Evolutionary conservation across 1,284 basidiomycete genomes (phyloP).

Genomic region (Rhodotorula sp.): DNA sequence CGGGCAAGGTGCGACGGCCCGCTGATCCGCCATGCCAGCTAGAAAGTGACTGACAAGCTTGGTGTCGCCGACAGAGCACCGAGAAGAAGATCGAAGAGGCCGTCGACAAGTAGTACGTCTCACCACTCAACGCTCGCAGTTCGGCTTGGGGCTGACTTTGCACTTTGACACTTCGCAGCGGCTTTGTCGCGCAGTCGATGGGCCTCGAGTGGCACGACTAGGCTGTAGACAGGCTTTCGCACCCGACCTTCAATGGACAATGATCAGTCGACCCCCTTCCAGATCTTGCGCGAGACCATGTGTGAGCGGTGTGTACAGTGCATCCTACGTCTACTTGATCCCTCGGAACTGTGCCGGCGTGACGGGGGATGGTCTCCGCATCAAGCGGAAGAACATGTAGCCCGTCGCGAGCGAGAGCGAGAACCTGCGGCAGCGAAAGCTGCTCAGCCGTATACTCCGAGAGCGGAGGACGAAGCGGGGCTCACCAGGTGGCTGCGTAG

Average conservation of each 20-base stretch:
- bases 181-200: constrained; percentile 58
- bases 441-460: not conserved
- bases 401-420: constrained; percentile 5
- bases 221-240: not conserved
- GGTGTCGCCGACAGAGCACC: constrained; percentile 59
- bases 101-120: constrained; percentile 63
- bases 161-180: constrained; percentile 10
- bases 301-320: too few relatives aligned
- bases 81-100: constrained; percentile 72
- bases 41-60: too few relatives aligned
- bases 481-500: constrained; percentile 90
- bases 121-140: too few relatives aligned
- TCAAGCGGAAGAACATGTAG: constrained; percentile 15
- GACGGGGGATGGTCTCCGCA: constrained; percentile 1
- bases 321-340: not conserved
- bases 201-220: constrained; percentile 55
- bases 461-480: not conserved
- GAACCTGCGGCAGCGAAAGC: not conserved
- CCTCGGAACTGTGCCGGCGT: not conserved
- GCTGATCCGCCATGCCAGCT: not conserved
- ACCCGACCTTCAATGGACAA: too few relatives aligned
- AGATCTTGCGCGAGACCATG: too few relatives aligned
- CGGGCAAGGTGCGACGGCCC: constrained; percentile 54
- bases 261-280: too few relatives aligned
- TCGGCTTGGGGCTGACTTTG: not conserved